Percentiles rank a stretch among this genome's conserved stretches.
phyloP scores from a whole-genome alignment of 495 filamentous ascomycete genomes.

The Jackrogersella multiformis region DNA sequence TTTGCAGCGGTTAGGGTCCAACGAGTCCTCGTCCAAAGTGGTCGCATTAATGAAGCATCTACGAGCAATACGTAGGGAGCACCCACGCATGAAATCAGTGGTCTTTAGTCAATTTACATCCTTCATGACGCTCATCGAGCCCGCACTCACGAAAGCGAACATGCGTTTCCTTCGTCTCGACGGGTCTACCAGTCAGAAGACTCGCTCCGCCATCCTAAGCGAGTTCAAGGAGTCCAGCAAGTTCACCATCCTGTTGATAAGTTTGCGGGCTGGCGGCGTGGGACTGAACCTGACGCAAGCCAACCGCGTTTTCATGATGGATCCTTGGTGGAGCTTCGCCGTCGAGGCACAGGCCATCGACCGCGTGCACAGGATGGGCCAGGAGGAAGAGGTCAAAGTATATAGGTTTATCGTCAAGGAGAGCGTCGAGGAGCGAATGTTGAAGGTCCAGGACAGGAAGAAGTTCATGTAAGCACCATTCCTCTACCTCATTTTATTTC shows the following conservation, averaged over 20 bases:
- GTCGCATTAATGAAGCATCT: conserved; percentile 79
- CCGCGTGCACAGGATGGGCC: conserved; percentile 98
- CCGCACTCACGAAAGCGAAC: conserved; percentile 72
- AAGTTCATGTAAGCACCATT: conserved; percentile 80
- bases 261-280: conserved; percentile 89
- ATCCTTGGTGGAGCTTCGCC: conserved; percentile 99
- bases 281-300: conserved; percentile 92
- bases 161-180: conserved; percentile 89
- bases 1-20: conserved; percentile 78
- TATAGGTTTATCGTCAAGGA: conserved; percentile 86
- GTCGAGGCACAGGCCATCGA: conserved; percentile 98
- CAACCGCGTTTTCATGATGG: conserved; percentile 95
- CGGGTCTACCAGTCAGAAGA: conserved; percentile 87
- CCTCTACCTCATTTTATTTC: background rate
- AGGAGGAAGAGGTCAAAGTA: conserved; percentile 84
- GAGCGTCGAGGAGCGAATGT: conserved; percentile 94
- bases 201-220: conserved; percentile 75
- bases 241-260: conserved; percentile 77
- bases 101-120: conserved; percentile 98
- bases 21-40: conserved; percentile 86
- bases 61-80: conserved; percentile 65
- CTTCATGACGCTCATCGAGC: conserved; percentile 89
- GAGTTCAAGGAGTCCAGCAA: conserved; percentile 68
- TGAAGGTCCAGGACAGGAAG: conserved; percentile 93
- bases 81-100: conserved; percentile 81